Base-by-base conservation (phyloP, 805 yeast species). In the Scheffersomyces amazonensis region DNA sequence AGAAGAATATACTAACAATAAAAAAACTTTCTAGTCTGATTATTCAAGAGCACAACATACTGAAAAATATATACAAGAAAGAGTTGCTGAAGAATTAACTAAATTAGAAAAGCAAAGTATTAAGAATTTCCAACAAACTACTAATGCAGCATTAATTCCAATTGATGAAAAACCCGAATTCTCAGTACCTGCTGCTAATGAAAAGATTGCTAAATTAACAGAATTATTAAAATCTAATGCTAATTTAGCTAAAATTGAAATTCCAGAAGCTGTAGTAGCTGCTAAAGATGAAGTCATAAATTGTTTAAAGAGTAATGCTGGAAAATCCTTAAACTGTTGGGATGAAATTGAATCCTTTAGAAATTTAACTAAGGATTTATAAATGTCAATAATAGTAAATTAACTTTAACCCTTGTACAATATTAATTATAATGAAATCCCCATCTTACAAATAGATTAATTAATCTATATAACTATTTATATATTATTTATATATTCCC, bases 241-340 rank as follows among this genome's bases (percentile, higher is more conserved):
- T 30, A 50, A 60, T 41, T 56, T 55, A 43, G 52, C 64, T 27
- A 52, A 56, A 40, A 54, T 67, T 11, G 62, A 57, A 23, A 45
- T 65, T 4, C 48, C 54, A 21, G 71, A 69, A 16, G 71, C 66
- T 2, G 56, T 81, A 8, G 53, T 66, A 37, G 50, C 49, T 2
- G 72, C 81, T 5, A 79, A 83, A 61, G 49, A 53, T 6, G 50
- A 67, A 9, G 78, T 88, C 18, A 63, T 73, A 18, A 52, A 64
- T 30, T 87, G 96, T 58, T 70, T 87, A 53, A 71, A 70, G 48
- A 74, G 73, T 34, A 82, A 81, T 58, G 62, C 72, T 44, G 83
- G 80, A 16, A 80, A 72, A 56, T 81, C 85, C 16, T 73, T 87
- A 58, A 81, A 84, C 59, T 87, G 96, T 58, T 84, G 89, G 83